These are phyloP conservation scores for Brassica nigra DNA, from an alignment of 345 rosid genomes.

Conservation along the genomic window DNA sequence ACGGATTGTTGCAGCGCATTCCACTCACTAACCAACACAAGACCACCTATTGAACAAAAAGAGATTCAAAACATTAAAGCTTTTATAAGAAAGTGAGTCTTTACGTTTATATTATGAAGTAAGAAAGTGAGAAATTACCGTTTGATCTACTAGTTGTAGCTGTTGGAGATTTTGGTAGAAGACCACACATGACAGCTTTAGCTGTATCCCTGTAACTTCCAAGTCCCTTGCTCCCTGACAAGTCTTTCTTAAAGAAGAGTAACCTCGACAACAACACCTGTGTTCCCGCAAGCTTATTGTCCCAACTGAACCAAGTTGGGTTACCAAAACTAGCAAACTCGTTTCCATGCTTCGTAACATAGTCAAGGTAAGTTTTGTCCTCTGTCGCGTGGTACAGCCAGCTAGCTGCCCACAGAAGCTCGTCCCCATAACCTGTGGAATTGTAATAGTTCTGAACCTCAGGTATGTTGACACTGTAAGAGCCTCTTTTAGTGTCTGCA, in stretches of 20 bases:
- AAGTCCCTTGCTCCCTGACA: constrained; percentile 62
- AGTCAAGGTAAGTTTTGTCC: constrained; percentile 71
- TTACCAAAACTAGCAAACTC: constrained; percentile 73
- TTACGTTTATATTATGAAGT: neutral
- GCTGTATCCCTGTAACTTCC: constrained; percentile 73
- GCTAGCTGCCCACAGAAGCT: constrained; percentile 92
- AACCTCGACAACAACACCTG: constrained; percentile 88
- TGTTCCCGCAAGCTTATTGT: constrained; percentile 89
- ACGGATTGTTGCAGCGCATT: constrained; percentile 84
- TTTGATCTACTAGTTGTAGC: constrained; percentile 83
- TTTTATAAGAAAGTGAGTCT: neutral
- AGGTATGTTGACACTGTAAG: constrained; percentile 72
- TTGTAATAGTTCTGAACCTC: constrained; percentile 68
- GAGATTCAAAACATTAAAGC: neutral
- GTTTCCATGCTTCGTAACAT: constrained; percentile 64
- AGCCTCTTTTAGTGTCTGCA: constrained; percentile 66
- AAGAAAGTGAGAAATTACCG: constrained; percentile 44
- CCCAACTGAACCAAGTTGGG: constrained; percentile 99
- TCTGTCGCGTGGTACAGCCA: constrained; percentile 96
- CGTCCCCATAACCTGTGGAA: constrained; percentile 91
- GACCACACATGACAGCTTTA: constrained; percentile 91
- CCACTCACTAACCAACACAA: constrained; percentile 90
- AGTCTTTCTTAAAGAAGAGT: constrained; percentile 70
- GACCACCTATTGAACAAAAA: constrained; percentile 64
- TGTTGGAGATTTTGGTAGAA: constrained; percentile 83